Percentiles rank a stretch among this genome's conserved stretches.
Evolutionary conservation across 2,329 filamentous ascomycete genomes (phyloP).

Genomic region (Aspergillus sp.): DNA sequence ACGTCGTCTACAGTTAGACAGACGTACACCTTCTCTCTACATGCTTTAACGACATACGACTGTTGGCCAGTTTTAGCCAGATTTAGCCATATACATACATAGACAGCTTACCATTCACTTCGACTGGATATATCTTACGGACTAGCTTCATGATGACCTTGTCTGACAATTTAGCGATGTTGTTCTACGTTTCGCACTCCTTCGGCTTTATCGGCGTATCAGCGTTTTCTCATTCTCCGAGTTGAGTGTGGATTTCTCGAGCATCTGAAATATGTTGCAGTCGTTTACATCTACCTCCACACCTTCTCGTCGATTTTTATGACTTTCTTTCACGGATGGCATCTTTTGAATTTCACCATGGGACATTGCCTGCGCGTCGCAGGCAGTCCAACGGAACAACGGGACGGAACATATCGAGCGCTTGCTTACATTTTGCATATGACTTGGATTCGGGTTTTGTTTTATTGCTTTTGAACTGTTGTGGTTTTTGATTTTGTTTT

Average conservation of each 20-base stretch:
- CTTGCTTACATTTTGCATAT: constrained; percentile 3
- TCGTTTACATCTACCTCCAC: constrained; percentile 19
- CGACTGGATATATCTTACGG: constrained; percentile 27
- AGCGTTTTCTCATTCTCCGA: constrained; percentile 16
- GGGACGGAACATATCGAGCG: constrained; percentile 8
- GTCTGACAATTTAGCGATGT: constrained; percentile 27
- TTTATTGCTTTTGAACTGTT: constrained; percentile 2
- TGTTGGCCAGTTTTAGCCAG: constrained; percentile 26
- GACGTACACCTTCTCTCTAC: constrained; percentile 8
- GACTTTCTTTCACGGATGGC: background rate
- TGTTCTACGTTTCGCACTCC: constrained; percentile 20
- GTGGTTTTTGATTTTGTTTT: constrained; percentile 1
- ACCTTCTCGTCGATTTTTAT: background rate
- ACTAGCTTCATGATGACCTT: constrained; percentile 20
- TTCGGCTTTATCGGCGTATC: constrained; percentile 24
- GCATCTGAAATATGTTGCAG: constrained; percentile 18
- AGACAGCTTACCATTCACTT: constrained; percentile 28
- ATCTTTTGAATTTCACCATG: background rate
- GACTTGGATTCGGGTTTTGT: constrained; percentile 15
- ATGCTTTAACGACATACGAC: constrained; percentile 20
- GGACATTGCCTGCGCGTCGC: background rate
- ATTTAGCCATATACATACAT: constrained; percentile 29
- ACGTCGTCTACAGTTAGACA: constrained; percentile 11
- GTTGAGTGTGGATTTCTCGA: constrained; percentile 19
- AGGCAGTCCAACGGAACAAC: constrained; percentile 1